Conservation (phyloP, 2,329 filamentous ascomycete genomes). For the Aspergillus aculeatus region DNA sequence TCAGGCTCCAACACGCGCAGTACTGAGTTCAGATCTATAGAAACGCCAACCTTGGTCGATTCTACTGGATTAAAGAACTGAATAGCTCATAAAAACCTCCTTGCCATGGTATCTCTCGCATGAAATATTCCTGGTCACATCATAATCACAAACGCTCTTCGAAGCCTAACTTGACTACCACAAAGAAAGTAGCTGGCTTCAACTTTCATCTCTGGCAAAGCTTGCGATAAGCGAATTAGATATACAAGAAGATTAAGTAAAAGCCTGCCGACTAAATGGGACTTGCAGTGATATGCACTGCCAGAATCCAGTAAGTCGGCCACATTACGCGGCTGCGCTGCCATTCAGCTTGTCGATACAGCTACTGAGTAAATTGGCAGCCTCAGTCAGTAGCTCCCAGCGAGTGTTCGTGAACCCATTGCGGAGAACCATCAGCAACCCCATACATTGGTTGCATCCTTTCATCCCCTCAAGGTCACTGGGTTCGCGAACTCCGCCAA, state of each 20-base stretch:
- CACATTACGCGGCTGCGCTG: background rate
- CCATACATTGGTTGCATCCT: conserved; percentile 79
- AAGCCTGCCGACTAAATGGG: conserved; percentile 7
- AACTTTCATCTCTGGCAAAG: background rate
- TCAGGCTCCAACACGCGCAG: background rate
- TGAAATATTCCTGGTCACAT: background rate
- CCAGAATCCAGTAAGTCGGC: background rate
- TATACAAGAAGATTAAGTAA: background rate
- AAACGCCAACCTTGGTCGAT: too few species aligned
- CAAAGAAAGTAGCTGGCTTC: background rate
- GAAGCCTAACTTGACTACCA: background rate
- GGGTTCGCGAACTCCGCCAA: conserved; percentile 70
- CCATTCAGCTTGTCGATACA: conserved; percentile 65
- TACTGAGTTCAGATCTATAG: background rate
- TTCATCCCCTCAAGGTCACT: conserved; percentile 71
- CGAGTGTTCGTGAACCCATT: conserved; percentile 78
- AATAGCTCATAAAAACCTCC: background rate
- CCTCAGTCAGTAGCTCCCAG: conserved; percentile 91
- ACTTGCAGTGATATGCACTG: background rate
- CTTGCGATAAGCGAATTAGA: background rate
- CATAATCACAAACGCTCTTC: background rate
- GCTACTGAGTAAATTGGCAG: conserved; percentile 73
- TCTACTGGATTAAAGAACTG: too few species aligned
- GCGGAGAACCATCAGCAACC: conserved; percentile 75
- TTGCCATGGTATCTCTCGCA: background rate